phyloP scores from a whole-genome alignment of 139 green algal genomes.

The Picochlorum costavermella region DNA sequence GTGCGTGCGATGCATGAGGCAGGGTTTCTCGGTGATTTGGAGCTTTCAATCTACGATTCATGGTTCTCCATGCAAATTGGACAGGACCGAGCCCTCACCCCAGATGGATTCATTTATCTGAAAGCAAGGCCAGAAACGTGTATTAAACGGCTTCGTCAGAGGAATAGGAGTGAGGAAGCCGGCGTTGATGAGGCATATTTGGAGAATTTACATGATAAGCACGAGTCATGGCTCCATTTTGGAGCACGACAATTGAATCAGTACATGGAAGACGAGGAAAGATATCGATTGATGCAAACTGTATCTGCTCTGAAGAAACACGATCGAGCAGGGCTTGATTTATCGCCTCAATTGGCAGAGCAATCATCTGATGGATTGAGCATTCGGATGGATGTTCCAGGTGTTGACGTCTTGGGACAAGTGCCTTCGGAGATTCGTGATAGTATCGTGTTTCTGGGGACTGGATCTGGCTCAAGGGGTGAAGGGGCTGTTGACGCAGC shows the following conservation, averaged over 20 bases:
- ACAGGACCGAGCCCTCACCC: conserved; percentile 44
- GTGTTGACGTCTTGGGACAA: background rate
- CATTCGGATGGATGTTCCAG: background rate
- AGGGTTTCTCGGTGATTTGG: conserved; percentile 74
- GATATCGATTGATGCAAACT: background rate
- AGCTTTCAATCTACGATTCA: conserved; percentile 81
- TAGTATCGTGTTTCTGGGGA: conserved; percentile 9
- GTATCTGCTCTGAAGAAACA: background rate
- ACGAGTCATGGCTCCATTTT: conserved; percentile 85
- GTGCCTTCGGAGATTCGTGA: conserved; percentile 17
- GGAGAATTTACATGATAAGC: conserved; percentile 72
- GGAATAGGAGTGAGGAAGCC: conserved; percentile 46
- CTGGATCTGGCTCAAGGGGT: background rate
- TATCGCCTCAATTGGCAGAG: background rate
- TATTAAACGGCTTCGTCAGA: conserved; percentile 49
- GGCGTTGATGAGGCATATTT: conserved; percentile 69
- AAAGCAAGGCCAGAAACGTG: conserved; percentile 63
- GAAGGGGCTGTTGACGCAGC: background rate
- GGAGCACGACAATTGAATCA: background rate
- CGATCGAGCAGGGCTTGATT: background rate
- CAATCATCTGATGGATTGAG: background rate
- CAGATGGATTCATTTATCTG: conserved; percentile 95
- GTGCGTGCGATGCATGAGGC: conserved; percentile 77
- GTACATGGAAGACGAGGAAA: background rate
- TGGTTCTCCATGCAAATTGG: conserved; percentile 56